These are phyloP conservation scores for Penicillium daleae DNA, from an alignment of 495 filamentous ascomycete species.

Conservation along the genomic window DNA sequence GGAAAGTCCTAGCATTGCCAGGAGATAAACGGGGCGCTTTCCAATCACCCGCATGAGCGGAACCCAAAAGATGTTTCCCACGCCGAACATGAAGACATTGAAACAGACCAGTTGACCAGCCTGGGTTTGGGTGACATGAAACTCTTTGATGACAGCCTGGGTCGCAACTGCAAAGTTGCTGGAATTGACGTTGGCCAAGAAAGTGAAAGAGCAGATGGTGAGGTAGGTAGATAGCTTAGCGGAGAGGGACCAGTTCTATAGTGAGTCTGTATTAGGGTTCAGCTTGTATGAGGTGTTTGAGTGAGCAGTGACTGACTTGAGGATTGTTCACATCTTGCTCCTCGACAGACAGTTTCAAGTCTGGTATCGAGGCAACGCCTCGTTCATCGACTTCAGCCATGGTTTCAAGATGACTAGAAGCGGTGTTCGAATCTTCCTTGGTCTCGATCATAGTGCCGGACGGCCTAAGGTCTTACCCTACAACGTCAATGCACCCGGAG, in stretches of 20 bases:
- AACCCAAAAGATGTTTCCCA: background rate
- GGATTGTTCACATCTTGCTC: background rate
- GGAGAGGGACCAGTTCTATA: slow-evolving; percentile 33
- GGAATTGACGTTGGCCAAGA: slow-evolving; percentile 38
- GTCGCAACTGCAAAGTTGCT: slow-evolving; percentile 41
- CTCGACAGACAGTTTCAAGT: background rate
- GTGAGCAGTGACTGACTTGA: background rate
- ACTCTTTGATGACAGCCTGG: slow-evolving; percentile 32
- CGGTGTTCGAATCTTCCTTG: background rate
- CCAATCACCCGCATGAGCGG: slow-evolving; percentile 19
- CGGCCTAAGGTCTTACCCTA: background rate
- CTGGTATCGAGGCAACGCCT: background rate
- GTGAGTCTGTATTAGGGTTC: background rate
- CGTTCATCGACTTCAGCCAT: background rate
- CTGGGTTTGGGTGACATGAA: slow-evolving; percentile 6
- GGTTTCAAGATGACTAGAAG: background rate
- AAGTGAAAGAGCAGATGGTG: slow-evolving; percentile 39
- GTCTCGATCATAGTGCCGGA: background rate
- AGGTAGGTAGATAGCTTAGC: slow-evolving; percentile 32
- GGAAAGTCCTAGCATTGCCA: slow-evolving; percentile 28
- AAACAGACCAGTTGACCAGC: background rate
- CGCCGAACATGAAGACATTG: background rate
- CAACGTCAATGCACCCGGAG: background rate
- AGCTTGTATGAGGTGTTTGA: background rate
- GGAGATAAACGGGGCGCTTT: slow-evolving; percentile 37